Base-by-base conservation (phyloP, 495 filamentous ascomycete species). In the Hypoxylon crocopeplum region DNA sequence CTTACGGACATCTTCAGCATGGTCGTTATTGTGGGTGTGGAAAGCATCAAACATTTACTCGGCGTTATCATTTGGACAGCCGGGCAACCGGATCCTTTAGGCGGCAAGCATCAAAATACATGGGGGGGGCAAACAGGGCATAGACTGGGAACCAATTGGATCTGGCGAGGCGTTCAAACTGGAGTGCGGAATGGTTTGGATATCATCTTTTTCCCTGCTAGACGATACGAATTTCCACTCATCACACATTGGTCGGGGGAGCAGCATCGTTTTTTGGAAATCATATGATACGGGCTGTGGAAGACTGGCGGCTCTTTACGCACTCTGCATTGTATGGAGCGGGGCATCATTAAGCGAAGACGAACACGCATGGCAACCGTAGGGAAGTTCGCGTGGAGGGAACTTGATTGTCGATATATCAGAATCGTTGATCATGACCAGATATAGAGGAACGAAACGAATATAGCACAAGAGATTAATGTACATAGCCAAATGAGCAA, bases 81-180 rank as follows among this genome's bases (percentile, higher is more conserved):
- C 56, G 42, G 62, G 62, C 62, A 57, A 66, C 56, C 15, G 62
- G 62, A 19, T 39, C 44, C 62, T 29, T 44, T 13, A 50, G 62
- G 45, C 49, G 62, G 50, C 46, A 66, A 56, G 50, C 56, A 60
- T 61, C 19, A 66, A 66, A 66, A 66, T 61, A 61, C 51, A 61
- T 24, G 33, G 62, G 52, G 22, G 32, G 52, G 22, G 32, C 38
- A 27, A 50, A 50, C 20, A 51, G 20, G 27, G 27, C 50, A 61
- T 66, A 66, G 62, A 66, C 39, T 52, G 50, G 62, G 50, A 48
- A 52, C 34, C 32, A 47, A 49, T 30, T 19, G 29, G n/a, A 24
- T 47, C 57, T 56, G 62, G 62, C 62, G 47, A 60, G 62, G 62
- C 62, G 62, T 66, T 66, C 33, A 54, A 38, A 54, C 39, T 29